phyloP scores from a whole-genome alignment of 75 land plant genomes.

The Pinus taeda region DNA sequence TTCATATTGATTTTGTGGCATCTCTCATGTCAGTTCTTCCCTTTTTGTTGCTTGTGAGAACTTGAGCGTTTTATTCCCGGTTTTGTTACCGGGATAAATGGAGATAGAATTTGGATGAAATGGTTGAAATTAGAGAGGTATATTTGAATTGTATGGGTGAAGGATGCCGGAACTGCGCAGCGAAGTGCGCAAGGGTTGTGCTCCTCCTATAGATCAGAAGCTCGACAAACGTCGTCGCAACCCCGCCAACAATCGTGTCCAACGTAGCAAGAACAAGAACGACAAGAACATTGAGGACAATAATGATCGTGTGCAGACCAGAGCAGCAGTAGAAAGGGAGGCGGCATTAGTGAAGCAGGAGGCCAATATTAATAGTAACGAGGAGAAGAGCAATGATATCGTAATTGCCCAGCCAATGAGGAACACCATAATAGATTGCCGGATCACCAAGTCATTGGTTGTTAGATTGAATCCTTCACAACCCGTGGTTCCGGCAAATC shows the following conservation, averaged over 20 bases:
- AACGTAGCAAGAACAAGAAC: slow-evolving; percentile 6
- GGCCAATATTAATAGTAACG: slow-evolving; percentile 5
- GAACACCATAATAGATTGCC: slow-evolving; percentile 8
- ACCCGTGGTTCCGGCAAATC: background rate
- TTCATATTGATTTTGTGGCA: too few species aligned
- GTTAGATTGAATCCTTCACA: background rate
- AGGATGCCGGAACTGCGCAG: slow-evolving; percentile 88
- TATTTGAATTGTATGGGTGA: slow-evolving; percentile 51
- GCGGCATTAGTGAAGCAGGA: slow-evolving; percentile 17
- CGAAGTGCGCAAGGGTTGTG: slow-evolving; percentile 65
- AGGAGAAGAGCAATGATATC: slow-evolving; percentile 4
- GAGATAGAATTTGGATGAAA: slow-evolving; percentile 5
- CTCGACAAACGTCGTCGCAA: slow-evolving; percentile 10
- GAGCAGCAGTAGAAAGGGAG: slow-evolving; percentile 28
- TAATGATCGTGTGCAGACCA: slow-evolving; percentile 20
- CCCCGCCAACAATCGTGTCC: slow-evolving; percentile 3
- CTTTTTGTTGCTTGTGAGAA: too few species aligned
- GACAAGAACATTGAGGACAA: background rate
- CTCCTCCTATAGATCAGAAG: slow-evolving; percentile 15
- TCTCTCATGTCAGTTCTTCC: too few species aligned
- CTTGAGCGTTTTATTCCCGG: too few species aligned
- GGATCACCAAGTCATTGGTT: slow-evolving; percentile 10
- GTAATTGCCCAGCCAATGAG: background rate
- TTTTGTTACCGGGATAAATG: slow-evolving; percentile 1
- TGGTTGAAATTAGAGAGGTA: background rate